Base-by-base conservation (phyloP, 441 rosid species). In the Cnidoscolus chayamansa region DNA sequence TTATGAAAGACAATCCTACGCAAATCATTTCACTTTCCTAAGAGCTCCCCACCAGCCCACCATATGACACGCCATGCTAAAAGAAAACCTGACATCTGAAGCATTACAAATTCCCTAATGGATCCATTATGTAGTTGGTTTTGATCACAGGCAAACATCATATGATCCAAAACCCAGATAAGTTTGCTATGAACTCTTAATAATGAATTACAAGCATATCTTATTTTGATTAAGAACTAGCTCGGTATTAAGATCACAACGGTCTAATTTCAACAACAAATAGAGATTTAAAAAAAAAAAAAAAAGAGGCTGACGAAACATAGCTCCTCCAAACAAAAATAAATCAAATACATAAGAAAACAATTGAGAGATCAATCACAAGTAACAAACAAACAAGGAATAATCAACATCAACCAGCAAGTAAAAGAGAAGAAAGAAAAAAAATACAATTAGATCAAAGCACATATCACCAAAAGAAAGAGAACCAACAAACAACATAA, bases 391-490 rank as follows among this genome's bases (percentile, higher is more conserved):
- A 59, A 30, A 58, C 3, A 25, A 78, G 43, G 11, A 67, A 67
- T 19, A 51, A 67, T 67, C 16, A 11, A 17, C 30, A 50, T 49
- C 25, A 56, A 55, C 57, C 66, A 59, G 37, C 40, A 5, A 40
- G 45, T 40, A 40, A 72, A 65, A 74, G 59, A 63, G 59, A 70
- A 70, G 20, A 66, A 49, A 40, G 61, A 40, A 40, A 56, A 32
- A 72, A 50, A 49, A 54, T 7, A 59, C 20, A 58, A 63, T 48
- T 74, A 68, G 82, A 86, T 81, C 84, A 78, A 81, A 82, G 67
- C 72, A 69, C 20, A 65, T 81, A 78, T 63, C 65, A 68, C 25
- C 17, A 57, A 65, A 63, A 53, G 56, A 77, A 75, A 49, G 17
- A 71, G 20, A 79, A 75, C 65, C 73, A 67, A 75, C 12, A 9